Percentiles rank a stretch among this genome's conserved stretches.
phyloP scores from a whole-genome alignment of 192 early-diverging fungal genomes.

The Umbelopsis ramanniana region DNA sequence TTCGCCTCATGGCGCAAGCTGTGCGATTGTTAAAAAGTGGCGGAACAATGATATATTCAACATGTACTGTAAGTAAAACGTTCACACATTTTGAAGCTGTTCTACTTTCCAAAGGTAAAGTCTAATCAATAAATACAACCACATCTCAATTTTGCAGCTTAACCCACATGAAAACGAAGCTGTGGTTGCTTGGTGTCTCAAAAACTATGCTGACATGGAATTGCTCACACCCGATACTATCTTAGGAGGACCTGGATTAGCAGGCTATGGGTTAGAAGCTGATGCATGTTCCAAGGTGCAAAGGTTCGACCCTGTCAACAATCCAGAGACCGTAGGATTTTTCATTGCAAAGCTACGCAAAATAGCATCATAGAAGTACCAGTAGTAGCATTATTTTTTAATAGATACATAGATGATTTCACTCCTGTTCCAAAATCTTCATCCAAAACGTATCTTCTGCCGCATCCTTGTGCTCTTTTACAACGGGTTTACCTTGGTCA shows the following conservation, averaged over 20 bases:
- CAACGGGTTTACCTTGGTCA: constrained; percentile 4
- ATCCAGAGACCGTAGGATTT: constrained; percentile 22
- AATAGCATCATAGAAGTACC: neutral
- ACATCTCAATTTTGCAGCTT: neutral
- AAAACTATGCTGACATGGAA: neutral
- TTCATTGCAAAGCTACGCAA: constrained; percentile 28
- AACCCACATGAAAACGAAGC: constrained; percentile 28
- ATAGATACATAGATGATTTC: neutral
- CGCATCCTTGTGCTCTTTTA: constrained; percentile 25
- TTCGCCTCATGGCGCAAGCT: constrained; percentile 10
- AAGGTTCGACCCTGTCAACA: constrained; percentile 24
- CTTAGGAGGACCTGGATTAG: neutral
- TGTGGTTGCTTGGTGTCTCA: constrained; percentile 6
- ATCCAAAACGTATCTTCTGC: constrained; percentile 33
- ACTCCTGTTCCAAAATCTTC: constrained; percentile 22
- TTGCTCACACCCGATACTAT: neutral
- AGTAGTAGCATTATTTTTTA: neutral
- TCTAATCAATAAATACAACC: neutral
- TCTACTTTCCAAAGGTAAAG: no score
- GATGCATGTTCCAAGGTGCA: neutral
- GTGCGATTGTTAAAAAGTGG: constrained; percentile 6
- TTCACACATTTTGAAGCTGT: neutral
- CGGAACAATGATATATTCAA: constrained; percentile 25
- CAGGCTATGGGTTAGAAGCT: constrained; percentile 2
- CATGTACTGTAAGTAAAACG: constrained; percentile 21